phyloP scores from a whole-genome alignment of 495 filamentous ascomycete genomes.

The Parathielavia hyrcaniae region DNA sequence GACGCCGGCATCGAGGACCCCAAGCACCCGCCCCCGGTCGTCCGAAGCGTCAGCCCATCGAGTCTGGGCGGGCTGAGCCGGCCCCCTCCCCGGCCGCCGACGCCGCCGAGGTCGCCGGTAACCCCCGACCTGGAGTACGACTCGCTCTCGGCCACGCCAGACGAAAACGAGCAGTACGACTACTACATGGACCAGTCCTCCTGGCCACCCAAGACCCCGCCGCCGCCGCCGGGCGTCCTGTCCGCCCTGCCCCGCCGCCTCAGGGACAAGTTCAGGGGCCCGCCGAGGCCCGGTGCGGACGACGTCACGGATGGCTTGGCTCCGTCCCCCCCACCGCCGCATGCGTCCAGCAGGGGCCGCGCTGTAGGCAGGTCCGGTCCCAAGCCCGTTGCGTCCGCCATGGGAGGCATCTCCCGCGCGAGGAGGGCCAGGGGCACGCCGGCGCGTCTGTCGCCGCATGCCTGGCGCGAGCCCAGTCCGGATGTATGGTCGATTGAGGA shows the following conservation, averaged over 20 bases:
- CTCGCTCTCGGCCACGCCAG: constrained; percentile 22
- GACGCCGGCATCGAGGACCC: constrained; percentile 48
- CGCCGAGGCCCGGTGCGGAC: neutral
- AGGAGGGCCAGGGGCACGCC: neutral
- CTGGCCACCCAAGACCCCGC: constrained; percentile 10
- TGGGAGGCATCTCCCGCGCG: neutral
- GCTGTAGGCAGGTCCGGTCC: neutral
- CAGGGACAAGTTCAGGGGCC: constrained; percentile 19
- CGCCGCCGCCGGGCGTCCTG: constrained; percentile 18
- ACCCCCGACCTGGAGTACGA: constrained; percentile 32
- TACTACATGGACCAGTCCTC: constrained; percentile 38
- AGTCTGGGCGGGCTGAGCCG: constrained; percentile 42
- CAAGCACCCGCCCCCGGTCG: constrained; percentile 36
- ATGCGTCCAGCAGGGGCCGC: constrained; percentile 15
- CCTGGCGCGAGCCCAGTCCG: constrained; percentile 48
- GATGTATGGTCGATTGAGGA: constrained; percentile 50
- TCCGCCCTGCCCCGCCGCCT: constrained; percentile 25
- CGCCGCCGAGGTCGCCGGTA: constrained; percentile 32
- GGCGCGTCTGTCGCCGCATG: constrained; percentile 30
- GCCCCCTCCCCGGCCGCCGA: constrained; percentile 32
- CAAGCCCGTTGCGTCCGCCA: neutral
- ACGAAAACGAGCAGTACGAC: constrained; percentile 31
- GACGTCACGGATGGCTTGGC: neutral
- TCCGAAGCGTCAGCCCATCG: constrained; percentile 45
- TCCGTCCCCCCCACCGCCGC: neutral